phyloP scores from a whole-genome alignment of 192 early-diverging fungal species.

The Dimargaris xerosporica region DNA sequence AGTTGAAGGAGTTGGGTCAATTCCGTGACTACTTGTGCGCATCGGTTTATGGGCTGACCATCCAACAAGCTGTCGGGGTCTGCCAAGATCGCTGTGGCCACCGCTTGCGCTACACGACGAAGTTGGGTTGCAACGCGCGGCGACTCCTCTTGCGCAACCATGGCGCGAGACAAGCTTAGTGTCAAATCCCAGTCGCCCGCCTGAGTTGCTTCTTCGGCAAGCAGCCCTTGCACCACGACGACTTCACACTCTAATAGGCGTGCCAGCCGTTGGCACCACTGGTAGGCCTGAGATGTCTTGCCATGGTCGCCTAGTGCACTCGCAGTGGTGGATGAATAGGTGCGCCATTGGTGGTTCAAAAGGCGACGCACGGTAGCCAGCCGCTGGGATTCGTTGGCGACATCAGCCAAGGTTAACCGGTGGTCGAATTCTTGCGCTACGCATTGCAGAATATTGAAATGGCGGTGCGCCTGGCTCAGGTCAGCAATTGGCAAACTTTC shows the following conservation, averaged over 20 bases:
- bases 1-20: background rate
- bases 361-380: too few relatives aligned
- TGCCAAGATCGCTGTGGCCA: background rate
- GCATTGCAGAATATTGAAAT: background rate
- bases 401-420: background rate
- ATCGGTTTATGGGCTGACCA: background rate
- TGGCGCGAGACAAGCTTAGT: background rate
- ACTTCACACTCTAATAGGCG: background rate
- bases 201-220: constrained; percentile 41
- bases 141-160: background rate
- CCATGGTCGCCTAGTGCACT: too few relatives aligned
- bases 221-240: constrained; percentile 27
- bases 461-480: background rate
- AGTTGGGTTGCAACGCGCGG: background rate
- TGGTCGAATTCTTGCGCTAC: background rate
- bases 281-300: too few relatives aligned
- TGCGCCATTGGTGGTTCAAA: too few relatives aligned
- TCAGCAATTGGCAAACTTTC: background rate
- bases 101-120: background rate
- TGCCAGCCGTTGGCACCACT: background rate
- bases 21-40: background rate
- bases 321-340: too few relatives aligned
- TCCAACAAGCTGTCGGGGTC: background rate
- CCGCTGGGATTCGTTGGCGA: background rate
- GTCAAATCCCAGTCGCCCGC: constrained; percentile 23